Percentiles rank a stretch among this genome's conserved stretches.
phyloP scores from a whole-genome alignment of 2,329 filamentous ascomycete genomes.

The Ilyonectria robusta region DNA sequence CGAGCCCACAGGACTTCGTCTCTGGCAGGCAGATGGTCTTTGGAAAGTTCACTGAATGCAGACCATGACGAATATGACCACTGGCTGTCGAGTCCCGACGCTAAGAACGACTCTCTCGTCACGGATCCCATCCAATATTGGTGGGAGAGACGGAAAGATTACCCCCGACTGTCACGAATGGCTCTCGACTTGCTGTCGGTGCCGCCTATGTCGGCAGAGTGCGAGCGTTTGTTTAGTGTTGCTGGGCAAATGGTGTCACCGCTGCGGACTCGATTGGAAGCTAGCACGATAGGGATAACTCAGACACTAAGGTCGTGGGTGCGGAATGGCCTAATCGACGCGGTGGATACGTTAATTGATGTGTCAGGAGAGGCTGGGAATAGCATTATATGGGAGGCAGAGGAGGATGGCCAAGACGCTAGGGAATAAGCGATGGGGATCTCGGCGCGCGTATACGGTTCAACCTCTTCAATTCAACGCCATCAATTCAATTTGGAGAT shows the following conservation, averaged over 20 bases:
- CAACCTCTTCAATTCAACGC: no score
- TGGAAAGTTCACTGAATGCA: background rate
- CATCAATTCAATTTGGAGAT: no score
- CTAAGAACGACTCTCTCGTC: conserved; percentile 1
- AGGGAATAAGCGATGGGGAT: no score
- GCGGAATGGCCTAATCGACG: no score
- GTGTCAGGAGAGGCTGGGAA: no score
- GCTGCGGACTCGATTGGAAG: conserved; percentile 17
- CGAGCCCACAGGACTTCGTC: conserved; percentile 5
- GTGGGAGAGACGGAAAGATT: conserved; percentile 21
- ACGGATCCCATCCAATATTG: conserved; percentile 24
- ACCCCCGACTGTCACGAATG: conserved; percentile 26
- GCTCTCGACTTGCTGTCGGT: conserved; percentile 25
- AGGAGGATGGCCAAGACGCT: no score
- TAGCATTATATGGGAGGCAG: no score
- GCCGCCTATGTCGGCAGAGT: background rate
- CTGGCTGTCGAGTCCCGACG: background rate
- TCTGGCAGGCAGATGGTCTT: conserved; percentile 3
- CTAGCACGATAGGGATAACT: no score
- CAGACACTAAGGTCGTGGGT: no score
- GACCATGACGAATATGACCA: background rate
- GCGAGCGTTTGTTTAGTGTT: background rate
- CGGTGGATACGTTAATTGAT: no score
- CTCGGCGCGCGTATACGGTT: no score
- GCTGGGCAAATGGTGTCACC: conserved; percentile 23